phyloP scores from a whole-genome alignment of 805 yeast species.

The Danielozyma ontarioensis region DNA sequence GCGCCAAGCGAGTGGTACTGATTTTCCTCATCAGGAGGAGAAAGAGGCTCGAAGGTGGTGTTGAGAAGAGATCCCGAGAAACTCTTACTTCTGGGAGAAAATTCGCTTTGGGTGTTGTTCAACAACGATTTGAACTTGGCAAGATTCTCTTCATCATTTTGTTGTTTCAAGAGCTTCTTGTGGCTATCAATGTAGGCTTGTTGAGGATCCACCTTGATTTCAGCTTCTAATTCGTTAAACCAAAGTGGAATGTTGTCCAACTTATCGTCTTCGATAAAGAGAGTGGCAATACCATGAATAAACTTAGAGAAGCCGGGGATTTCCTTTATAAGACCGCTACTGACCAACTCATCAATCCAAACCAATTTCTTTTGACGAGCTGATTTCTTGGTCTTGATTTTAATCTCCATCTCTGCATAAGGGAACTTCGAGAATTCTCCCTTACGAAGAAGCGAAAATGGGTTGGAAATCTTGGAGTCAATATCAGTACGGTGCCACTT shows the following conservation, averaged over 20 bases:
- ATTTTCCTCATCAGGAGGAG: slow-evolving; percentile 4
- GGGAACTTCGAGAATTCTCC: slow-evolving; percentile 87
- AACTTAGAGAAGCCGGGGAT: slow-evolving; percentile 92
- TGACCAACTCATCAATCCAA: slow-evolving; percentile 86
- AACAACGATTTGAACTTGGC: slow-evolving; percentile 33
- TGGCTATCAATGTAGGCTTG: slow-evolving; percentile 69
- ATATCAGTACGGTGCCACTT: slow-evolving; percentile 92
- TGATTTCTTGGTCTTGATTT: slow-evolving; percentile 45
- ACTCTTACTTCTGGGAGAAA: slow-evolving; percentile 34
- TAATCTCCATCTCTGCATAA: slow-evolving; percentile 82
- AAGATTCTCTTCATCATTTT: slow-evolving; percentile 41
- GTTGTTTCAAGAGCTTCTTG: slow-evolving; percentile 45
- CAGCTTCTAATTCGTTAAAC: slow-evolving; percentile 78
- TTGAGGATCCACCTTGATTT: slow-evolving; percentile 61
- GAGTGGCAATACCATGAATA: slow-evolving; percentile 85
- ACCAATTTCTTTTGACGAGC: slow-evolving; percentile 43
- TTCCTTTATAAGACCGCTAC: slow-evolving; percentile 77
- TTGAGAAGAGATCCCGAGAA: slow-evolving; percentile 31
- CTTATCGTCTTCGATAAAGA: slow-evolving; percentile 86
- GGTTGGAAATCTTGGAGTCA: slow-evolving; percentile 69
- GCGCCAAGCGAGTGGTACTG: neutral
- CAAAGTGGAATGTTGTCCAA: slow-evolving; percentile 90
- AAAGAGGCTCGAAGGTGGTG: slow-evolving; percentile 3
- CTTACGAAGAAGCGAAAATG: slow-evolving; percentile 68
- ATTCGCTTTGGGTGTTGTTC: slow-evolving; percentile 18